Base-by-base conservation (phyloP, 2,329 filamentous ascomycete genomes). In the Penicillium sp. region DNA sequence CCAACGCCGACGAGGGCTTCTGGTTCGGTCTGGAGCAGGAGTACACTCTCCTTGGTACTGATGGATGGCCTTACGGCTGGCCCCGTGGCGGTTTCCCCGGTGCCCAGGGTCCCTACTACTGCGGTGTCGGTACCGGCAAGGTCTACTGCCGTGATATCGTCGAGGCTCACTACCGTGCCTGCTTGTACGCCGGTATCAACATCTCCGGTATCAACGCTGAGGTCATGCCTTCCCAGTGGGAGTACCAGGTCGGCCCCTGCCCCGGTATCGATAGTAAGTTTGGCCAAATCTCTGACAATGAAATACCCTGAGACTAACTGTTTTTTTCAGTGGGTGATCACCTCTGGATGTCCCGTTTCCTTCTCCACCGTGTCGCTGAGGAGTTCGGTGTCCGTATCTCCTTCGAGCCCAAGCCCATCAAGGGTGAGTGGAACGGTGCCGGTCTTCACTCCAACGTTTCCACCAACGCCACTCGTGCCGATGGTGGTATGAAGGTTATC, bases 21-120 rank as follows among this genome's bases (percentile, higher is more conserved):
- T 97, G 93, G 94, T 99, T 97, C 79, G 94, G 94, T 79, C 87
- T 99, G 19, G 93, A 96, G 77, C 93, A 97, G 76, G 93, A 97
- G 79, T 97, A 97, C 85, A 97, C 91, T 60, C 87, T 95, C 45
- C 88, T 97, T 68, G 92, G 93, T 72, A 79, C 87, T 67, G 85
- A 88, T 68, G 90, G 92, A 77, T 89, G 91, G 80, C 94, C 94
- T 54, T 97, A 92, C 72, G 94, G 94, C 80, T 95, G 91, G 90
- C 89, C 89, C 74, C 85, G 85, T 78, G 87, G 88, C 72, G 91
- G 91, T 72, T 96, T 88, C 88, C 92, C 92, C 64, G 92, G 90
- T 75, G 91, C 92, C 67, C 92, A 96, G 80, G 92, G 92, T 65
- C 91, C 91, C 61, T 96, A 96, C 85, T 96, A 96, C 88, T 97